Conservation (phyloP, 2,329 filamentous ascomycete species). For the Arthroderma uncinatum region DNA sequence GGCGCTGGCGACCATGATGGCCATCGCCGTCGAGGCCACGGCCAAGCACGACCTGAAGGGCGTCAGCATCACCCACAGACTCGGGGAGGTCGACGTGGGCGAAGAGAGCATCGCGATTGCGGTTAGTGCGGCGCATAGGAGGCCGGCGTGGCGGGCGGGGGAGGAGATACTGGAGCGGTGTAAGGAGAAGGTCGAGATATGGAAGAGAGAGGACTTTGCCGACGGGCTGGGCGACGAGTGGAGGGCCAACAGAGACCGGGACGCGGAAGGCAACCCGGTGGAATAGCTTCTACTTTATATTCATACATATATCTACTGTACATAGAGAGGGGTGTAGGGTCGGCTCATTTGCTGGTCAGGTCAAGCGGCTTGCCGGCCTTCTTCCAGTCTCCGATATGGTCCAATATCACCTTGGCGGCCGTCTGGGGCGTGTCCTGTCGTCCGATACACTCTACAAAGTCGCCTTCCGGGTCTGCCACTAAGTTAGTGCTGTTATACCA, state of each 20-base stretch:
- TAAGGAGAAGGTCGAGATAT: slow-evolving; percentile 82
- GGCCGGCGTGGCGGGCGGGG: slow-evolving; percentile 74
- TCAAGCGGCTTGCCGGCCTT: slow-evolving; percentile 43
- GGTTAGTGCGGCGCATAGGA: slow-evolving; percentile 70
- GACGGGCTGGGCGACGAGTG: slow-evolving; percentile 55
- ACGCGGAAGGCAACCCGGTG: slow-evolving; percentile 33
- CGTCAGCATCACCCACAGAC: slow-evolving; percentile 70
- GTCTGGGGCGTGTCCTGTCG: slow-evolving; percentile 85
- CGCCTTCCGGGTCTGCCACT: slow-evolving; percentile 69
- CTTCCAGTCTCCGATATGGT: slow-evolving; percentile 73
- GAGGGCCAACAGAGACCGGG: slow-evolving; percentile 75
- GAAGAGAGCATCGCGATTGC: slow-evolving; percentile 89
- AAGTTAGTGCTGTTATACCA: neutral
- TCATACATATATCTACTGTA: neutral
- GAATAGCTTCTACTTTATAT: neutral
- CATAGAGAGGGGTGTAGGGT: neutral
- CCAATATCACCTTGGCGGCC: slow-evolving; percentile 69
- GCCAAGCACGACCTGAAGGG: slow-evolving; percentile 52
- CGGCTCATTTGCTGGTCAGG: slow-evolving; percentile 19
- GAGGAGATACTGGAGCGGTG: slow-evolving; percentile 82
- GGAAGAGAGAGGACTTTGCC: slow-evolving; percentile 85
- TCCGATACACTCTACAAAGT: slow-evolving; percentile 95
- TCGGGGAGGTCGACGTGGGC: slow-evolving; percentile 77
- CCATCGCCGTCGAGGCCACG: slow-evolving; percentile 38
- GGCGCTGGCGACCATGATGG: slow-evolving; percentile 30